Evolutionary conservation across 495 filamentous ascomycete species (phyloP).

Genomic region (Tirmania nivea): DNA sequence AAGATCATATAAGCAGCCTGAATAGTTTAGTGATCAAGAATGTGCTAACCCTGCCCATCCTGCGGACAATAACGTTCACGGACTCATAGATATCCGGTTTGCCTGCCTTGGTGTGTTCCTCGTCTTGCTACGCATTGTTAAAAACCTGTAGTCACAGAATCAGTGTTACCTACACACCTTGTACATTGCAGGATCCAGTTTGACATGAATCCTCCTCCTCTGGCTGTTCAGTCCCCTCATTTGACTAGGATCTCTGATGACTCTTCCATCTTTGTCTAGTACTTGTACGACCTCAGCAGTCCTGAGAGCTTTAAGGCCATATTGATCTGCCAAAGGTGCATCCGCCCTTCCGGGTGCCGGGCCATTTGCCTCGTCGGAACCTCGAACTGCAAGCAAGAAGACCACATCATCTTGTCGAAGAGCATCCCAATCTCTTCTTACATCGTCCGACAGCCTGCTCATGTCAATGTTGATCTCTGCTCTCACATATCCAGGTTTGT

Average conservation of each 20-base stretch:
- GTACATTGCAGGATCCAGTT: conserved; percentile 60
- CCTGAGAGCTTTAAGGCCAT: conserved; percentile 48
- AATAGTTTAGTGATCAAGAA: background rate
- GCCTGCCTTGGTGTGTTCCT: conserved; percentile 36
- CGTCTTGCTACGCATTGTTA: conserved; percentile 30
- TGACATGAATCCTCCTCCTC: conserved; percentile 52
- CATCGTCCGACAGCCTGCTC: conserved; percentile 45
- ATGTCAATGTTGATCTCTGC: conserved; percentile 83
- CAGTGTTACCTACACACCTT: conserved; percentile 22
- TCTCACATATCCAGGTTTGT: conserved; percentile 62
- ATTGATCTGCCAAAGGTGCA: conserved; percentile 31
- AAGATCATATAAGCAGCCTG: background rate
- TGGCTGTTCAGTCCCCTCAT: conserved; percentile 26
- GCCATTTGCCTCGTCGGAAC: conserved; percentile 26
- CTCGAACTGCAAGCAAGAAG: conserved; percentile 59
- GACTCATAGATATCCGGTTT: conserved; percentile 60
- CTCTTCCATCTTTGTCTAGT: conserved; percentile 66
- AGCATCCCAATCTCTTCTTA: conserved; percentile 77
- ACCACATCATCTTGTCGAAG: conserved; percentile 76
- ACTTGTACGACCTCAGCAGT: conserved; percentile 75
- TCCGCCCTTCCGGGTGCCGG: conserved; percentile 25
- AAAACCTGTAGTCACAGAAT: background rate
- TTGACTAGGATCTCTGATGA: conserved; percentile 35
- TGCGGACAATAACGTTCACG: conserved; percentile 70
- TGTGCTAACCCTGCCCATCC: conserved; percentile 37